These are phyloP conservation scores for Chlamydomonas schloesseri DNA, from an alignment of 139 green algal genomes.

Conservation along the genomic window DNA sequence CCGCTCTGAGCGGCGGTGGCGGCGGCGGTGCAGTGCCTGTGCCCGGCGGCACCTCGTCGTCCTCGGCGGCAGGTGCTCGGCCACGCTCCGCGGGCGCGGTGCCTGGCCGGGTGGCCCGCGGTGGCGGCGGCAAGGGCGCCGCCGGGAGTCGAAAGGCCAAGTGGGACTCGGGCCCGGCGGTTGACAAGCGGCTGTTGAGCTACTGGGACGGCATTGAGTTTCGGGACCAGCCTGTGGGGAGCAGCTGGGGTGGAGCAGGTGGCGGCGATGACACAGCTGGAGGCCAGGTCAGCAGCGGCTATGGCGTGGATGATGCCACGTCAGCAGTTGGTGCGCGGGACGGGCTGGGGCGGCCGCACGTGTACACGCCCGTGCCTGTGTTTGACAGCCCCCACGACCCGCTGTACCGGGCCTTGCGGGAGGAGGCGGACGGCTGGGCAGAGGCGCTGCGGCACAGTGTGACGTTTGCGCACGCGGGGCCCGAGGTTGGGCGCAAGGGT, in stretches of 20 bases:
- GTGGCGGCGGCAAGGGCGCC: too few species aligned
- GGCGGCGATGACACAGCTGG: too few species aligned
- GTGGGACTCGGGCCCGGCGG: too few species aligned
- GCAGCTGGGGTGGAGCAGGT: too few species aligned
- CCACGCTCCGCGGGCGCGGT: too few species aligned
- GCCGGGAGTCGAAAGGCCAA: too few species aligned
- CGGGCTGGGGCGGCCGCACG: neutral
- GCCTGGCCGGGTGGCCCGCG: too few species aligned
- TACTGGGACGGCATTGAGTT: conserved; percentile 39
- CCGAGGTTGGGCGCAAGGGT: neutral
- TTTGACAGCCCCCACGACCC: conserved; percentile 41
- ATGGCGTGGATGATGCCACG: neutral
- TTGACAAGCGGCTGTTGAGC: neutral
- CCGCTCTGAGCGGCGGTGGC: too few species aligned
- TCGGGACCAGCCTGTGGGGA: neutral
- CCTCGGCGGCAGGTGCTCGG: too few species aligned
- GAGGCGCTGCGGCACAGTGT: neutral
- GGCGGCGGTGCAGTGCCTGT: too few species aligned
- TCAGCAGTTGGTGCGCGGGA: neutral
- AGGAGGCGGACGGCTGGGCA: too few species aligned
- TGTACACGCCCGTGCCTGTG: conserved; percentile 1
- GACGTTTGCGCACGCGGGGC: neutral
- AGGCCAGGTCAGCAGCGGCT: neutral
- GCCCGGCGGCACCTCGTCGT: too few species aligned
- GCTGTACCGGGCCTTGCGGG: neutral